Percentiles rank a stretch among this genome's conserved stretches.
Conservation (phyloP, 306 rosid species). For the barrel medic (Medicago truncatula) region DNA sequence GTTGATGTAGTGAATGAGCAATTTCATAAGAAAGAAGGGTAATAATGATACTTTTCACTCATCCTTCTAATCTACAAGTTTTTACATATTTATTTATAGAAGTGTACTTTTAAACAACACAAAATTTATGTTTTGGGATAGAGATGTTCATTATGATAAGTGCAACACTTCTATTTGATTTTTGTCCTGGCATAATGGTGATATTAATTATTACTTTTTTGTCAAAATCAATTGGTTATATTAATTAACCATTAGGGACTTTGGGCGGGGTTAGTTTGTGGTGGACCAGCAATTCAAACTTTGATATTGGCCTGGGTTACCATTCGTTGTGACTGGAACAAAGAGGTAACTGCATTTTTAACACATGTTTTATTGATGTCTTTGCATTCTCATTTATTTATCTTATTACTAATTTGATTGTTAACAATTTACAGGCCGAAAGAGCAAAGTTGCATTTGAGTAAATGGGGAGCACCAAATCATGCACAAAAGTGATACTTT, state of each 20-base stretch:
- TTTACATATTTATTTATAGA: neutral
- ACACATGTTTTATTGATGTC: neutral
- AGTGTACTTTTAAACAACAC: too few species aligned
- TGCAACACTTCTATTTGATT: neutral
- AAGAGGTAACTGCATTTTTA: constrained; percentile 49
- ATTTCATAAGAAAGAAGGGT: too few species aligned
- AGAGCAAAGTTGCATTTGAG: constrained; percentile 46
- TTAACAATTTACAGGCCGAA: constrained; percentile 52
- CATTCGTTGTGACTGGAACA: constrained; percentile 69
- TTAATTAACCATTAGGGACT: constrained; percentile 51
- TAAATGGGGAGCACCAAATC: constrained; percentile 46
- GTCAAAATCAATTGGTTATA: neutral
- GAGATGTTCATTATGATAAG: neutral
- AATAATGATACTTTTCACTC: neutral
- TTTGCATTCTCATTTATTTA: neutral
- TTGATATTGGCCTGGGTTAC: constrained; percentile 57
- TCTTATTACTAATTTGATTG: neutral
- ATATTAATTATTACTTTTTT: neutral
- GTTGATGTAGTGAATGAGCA: too few species aligned
- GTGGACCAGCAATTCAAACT: constrained; percentile 72
- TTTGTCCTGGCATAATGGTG: neutral
- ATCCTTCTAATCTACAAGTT: too few species aligned
- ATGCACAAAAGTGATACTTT: neutral
- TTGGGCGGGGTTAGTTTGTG: constrained; percentile 75
- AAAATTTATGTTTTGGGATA: too few species aligned